Conservation (phyloP, 805 yeast genomes). For the Ogataea ganodermae region DNA sequence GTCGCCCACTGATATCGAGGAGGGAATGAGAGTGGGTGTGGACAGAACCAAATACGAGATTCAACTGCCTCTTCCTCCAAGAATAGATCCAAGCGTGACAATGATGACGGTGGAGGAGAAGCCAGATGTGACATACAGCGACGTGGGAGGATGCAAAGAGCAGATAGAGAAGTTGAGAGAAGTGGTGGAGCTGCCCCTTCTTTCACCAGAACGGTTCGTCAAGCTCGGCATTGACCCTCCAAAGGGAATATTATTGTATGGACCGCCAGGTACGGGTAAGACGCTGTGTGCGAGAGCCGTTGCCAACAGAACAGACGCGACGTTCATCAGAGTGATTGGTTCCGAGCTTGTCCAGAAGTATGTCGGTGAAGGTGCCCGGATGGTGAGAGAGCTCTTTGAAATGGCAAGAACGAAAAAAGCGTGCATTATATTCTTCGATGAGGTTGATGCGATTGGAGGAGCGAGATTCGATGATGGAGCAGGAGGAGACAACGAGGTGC, state of each 20-base stretch:
- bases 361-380: conserved; percentile 99
- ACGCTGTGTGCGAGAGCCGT: conserved; percentile 98
- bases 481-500: conserved; percentile 99
- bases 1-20: conserved; percentile 98
- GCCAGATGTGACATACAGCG: conserved; percentile 98
- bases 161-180: conserved; percentile 96
- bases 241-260: conserved; percentile 92
- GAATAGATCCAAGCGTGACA: conserved; percentile 96
- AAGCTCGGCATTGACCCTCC: conserved; percentile 98
- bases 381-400: conserved; percentile 98
- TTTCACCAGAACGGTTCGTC: conserved; percentile 96
- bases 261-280: conserved; percentile 99
- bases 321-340: conserved; percentile 97
- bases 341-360: conserved; percentile 97
- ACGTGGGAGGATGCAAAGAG: conserved; percentile 98
- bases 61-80: conserved; percentile 95
- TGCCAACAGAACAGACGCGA: conserved; percentile 98
- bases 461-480: conserved; percentile 99
- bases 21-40: conserved; percentile 99
- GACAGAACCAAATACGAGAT: conserved; percentile 96
- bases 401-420: conserved; percentile 99
- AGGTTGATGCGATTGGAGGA: conserved; percentile 98
- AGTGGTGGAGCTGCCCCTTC: conserved; percentile 90
- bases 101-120: conserved; percentile 99
- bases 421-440: conserved; percentile 96